A percentile compares a stretch with the other conserved stretches of the same genome.
phyloP scores from a whole-genome alignment of 2,329 filamentous ascomycete species.

The Nothopassalora personata region DNA sequence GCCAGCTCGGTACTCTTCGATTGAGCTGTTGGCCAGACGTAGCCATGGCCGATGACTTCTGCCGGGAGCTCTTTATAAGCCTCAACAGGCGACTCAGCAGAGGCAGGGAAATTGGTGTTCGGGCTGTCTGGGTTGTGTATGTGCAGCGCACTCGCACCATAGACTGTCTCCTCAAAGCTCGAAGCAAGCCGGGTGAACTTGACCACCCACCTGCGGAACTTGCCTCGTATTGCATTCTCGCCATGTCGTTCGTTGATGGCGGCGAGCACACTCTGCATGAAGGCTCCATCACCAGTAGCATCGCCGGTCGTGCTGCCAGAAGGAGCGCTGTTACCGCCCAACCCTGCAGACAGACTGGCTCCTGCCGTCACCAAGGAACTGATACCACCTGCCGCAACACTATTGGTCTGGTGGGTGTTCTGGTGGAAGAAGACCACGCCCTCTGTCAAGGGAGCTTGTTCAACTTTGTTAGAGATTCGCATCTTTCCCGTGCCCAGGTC shows the following conservation, averaged over 20 bases:
- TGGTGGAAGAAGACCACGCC: constrained; percentile 84
- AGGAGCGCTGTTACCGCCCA: constrained; percentile 26
- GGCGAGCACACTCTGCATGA: constrained; percentile 79
- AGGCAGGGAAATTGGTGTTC: constrained; percentile 8
- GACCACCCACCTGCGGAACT: constrained; percentile 91
- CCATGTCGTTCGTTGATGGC: constrained; percentile 83
- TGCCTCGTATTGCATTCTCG: constrained; percentile 81
- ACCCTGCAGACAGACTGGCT: constrained; percentile 34
- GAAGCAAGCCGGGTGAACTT: constrained; percentile 90
- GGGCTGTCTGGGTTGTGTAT: constrained; percentile 49
- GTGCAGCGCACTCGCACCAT: constrained; percentile 83
- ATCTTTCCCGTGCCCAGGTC: constrained; percentile 87
- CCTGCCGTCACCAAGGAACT: constrained; percentile 27
- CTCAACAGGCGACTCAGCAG: constrained; percentile 13
- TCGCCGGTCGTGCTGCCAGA: constrained; percentile 46
- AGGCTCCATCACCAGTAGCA: constrained; percentile 77
- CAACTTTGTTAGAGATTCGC: constrained; percentile 87
- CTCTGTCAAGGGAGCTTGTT: constrained; percentile 73
- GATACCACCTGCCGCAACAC: constrained; percentile 26
- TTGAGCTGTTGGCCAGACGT: constrained; percentile 84
- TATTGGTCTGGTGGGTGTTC: constrained; percentile 24
- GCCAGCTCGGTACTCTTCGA: constrained; percentile 79
- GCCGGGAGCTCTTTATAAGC: constrained; percentile 18
- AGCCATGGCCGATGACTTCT: constrained; percentile 66
- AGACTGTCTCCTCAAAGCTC: constrained; percentile 92